A percentile compares a stretch with the other conserved stretches of the same genome.
Evolutionary conservation across 257 asterid species (phyloP).

Genomic region (Parsonsia alboflavescens): DNA sequence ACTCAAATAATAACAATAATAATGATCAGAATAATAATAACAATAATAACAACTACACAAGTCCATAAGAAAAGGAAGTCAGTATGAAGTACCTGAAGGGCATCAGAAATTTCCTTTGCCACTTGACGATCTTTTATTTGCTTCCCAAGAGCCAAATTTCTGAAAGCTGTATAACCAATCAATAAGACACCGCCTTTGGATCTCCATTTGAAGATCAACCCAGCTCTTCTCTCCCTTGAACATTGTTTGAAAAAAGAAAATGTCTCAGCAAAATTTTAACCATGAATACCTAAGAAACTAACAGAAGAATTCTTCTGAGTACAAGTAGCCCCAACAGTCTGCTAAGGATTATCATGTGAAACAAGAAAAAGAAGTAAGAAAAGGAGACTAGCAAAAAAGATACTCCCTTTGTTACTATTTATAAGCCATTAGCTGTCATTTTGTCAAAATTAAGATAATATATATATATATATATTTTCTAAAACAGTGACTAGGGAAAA

Average conservation of each 20-base stretch:
- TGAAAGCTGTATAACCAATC: constrained; percentile 83
- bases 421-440: too few species aligned
- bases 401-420: too few species aligned
- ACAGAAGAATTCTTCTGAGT: background rate
- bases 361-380: background rate
- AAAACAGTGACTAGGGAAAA: too few species aligned
- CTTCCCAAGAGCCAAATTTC: constrained; percentile 88
- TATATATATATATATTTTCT: too few species aligned
- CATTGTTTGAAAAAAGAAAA: constrained; percentile 6
- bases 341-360: background rate
- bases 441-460: too few species aligned
- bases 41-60: background rate
- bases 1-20: background rate
- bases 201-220: constrained; percentile 79
- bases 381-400: background rate
- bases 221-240: constrained; percentile 76
- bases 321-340: background rate
- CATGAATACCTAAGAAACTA: background rate
- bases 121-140: constrained; percentile 70
- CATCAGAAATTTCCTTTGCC: constrained; percentile 68
- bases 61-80: background rate
- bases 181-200: constrained; percentile 84
- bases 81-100: constrained; percentile 64
- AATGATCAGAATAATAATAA: too few species aligned
- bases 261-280: constrained; percentile 7